Evolutionary conservation across 148 eudicot genomes (phyloP), one percentile per base, ranked within the genome.

Genomic region (Cornus suecica): DNA sequence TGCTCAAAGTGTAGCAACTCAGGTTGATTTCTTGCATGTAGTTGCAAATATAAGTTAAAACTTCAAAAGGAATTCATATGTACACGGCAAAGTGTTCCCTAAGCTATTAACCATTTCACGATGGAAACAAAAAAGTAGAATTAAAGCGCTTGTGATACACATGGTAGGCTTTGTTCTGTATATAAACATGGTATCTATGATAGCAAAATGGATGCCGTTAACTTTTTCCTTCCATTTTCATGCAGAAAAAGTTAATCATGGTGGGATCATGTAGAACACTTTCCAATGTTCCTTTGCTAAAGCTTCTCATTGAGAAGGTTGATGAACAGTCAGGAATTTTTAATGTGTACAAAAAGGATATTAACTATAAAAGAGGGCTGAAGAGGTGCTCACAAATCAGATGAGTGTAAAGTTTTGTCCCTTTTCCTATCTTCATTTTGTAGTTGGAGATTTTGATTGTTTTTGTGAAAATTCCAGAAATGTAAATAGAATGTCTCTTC

Each of bases 181-280:
- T 48, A 13, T 48, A 18, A 48, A 48, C 2, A 16, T 48, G 54
- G 18, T 14, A 48, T 48, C 54, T 14, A 6, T 48, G 23, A 58
- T 7, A 18, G 62, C 62, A 58, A 5, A 48, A 11, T 16, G 20
- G 54, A 48, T 58, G 25, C 62, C 24, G n/a, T 18, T 58, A 20
- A 58, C 25, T 22, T 10, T 56, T 64, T 26, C 34, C n/a, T 54
- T 37, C 32, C 32, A 42, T 62, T 72, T 8, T 54, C 52, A 13
- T 75, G 83, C 97, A 95, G 99, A 91, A 88, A 74, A 95, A 95
- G 87, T 75, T 95, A 79, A 86, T 95, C 66, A 95, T 95, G 99
- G 97, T 93, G 70, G 97, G 99, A 0, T 95, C 97, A 14, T 87
- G 94, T 80, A 84, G 75, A 71, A 95, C 97, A 10, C 90, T 95